Conservation (phyloP, 257 asterid genomes). For the Gentiana macrophylla region DNA sequence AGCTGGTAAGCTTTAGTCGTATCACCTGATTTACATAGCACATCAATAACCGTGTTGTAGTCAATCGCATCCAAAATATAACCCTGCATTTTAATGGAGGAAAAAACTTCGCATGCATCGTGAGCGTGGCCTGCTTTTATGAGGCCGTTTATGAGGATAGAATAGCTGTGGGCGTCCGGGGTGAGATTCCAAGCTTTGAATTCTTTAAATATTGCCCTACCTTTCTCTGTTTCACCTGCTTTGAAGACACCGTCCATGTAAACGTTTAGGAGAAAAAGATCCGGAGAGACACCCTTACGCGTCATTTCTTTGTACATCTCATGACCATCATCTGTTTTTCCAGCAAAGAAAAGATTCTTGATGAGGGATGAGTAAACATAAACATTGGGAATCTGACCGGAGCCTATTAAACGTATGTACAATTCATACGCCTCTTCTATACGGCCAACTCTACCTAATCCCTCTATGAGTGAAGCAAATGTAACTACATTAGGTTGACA, state of each 20-base stretch:
- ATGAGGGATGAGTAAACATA: conserved; percentile 72
- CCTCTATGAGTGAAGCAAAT: conserved; percentile 71
- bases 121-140: conserved; percentile 76
- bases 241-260: conserved; percentile 79
- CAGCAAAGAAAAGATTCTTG: conserved; percentile 53
- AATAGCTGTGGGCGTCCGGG: conserved; percentile 74
- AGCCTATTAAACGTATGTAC: conserved; percentile 60
- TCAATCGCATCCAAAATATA: conserved; percentile 63
- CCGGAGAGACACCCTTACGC: conserved; percentile 39
- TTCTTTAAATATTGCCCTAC: conserved; percentile 62
- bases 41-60: conserved; percentile 72
- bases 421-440: conserved; percentile 67
- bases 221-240: conserved; percentile 69
- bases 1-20: conserved; percentile 85
- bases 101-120: conserved; percentile 59
- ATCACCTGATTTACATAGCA: conserved; percentile 75
- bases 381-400: conserved; percentile 36
- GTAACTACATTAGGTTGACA: conserved; percentile 56
- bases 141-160: conserved; percentile 69
- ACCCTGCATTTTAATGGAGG: conserved; percentile 71
- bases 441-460: conserved; percentile 75
- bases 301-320: conserved; percentile 73
- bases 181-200: conserved; percentile 40
- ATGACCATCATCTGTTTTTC: conserved; percentile 70
- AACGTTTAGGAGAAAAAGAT: conserved; percentile 62